phyloP scores from a whole-genome alignment of 129 eudicot genomes.

The carrot (Daucus carota) region DNA sequence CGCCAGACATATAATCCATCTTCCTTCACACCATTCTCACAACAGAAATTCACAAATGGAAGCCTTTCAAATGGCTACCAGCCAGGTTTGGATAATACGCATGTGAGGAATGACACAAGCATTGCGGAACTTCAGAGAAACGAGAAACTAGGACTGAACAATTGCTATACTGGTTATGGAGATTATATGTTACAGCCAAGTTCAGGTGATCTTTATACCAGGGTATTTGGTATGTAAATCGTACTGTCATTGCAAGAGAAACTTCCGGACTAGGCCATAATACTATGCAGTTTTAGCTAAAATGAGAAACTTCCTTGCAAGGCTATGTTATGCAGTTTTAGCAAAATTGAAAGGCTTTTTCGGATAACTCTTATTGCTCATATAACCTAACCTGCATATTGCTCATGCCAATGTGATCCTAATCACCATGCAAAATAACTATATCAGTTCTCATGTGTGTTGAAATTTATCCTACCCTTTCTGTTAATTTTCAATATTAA shows the following conservation, averaged over 20 bases:
- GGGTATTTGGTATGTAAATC: slow-evolving; percentile 67
- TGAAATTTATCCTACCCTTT: too few relatives aligned
- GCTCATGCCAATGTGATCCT: background rate
- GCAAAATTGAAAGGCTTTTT: background rate
- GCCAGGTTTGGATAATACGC: slow-evolving; percentile 28
- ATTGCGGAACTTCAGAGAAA: slow-evolving; percentile 39
- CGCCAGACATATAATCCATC: slow-evolving; percentile 35
- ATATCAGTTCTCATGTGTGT: background rate
- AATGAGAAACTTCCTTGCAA: background rate
- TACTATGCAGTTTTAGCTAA: slow-evolving; percentile 13
- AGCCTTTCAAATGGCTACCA: slow-evolving; percentile 32
- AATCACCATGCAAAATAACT: background rate
- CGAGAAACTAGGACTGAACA: slow-evolving; percentile 45
- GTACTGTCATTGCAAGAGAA: background rate
- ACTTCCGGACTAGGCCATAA: background rate
- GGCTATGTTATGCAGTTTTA: slow-evolving; percentile 11
- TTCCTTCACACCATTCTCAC: slow-evolving; percentile 28
- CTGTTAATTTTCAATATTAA: background rate
- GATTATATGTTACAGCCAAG: slow-evolving; percentile 52
- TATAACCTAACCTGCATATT: background rate
- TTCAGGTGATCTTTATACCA: slow-evolving; percentile 61
- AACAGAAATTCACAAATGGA: slow-evolving; percentile 42
- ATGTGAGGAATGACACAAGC: slow-evolving; percentile 36
- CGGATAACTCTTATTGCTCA: background rate
- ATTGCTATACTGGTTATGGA: slow-evolving; percentile 52